Evolutionary conservation across 352 stramenopile genomes (phyloP), one percentile per base, ranked within the genome.

Genomic region (Phytophthora quininea): DNA sequence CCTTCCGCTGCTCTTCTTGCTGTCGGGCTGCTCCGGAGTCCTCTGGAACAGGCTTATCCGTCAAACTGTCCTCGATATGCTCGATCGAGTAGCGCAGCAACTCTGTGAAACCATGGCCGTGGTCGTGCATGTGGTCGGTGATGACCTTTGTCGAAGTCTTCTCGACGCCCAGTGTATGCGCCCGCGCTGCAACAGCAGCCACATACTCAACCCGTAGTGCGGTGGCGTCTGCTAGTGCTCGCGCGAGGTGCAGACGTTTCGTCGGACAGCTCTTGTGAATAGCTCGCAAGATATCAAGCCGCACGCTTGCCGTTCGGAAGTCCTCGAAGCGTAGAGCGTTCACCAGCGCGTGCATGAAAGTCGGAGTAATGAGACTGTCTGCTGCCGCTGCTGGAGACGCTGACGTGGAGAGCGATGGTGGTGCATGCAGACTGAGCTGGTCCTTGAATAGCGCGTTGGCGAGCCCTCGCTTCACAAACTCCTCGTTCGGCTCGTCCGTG

Each of bases 321-420:
- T 96, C 88, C 64, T 96, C 88, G 47, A 94, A 96, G 42, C 88
- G 88, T 66, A 94, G 72, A 15, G 89, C 86, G 4, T 76, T 92
- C 32, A 96, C 84, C 1, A 96, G 80, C 40, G 84, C 82, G 58
- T 96, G 88, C 52, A 96, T 74, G 54, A 96, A 90, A 35, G 67
- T 58, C 0, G 86, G 78, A 12, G 84, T 91, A 63, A 96, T 84
- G 60, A 93, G 89, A 9, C 77, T 80, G n/a, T 96, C 83, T 4
- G 70, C 62, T 79, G 76, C 63, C 73, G 74, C 42, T 37, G 88
- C 76, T 70, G 77, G 65, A 64, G 71, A 60, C 40, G 59, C 40
- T 56, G 63, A 42, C 65, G 66, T 58, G 14, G 62, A 42, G 12
- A 81, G 60, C 3, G 62, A 64, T 40, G 67, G 60, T 29, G 52